Conservation (phyloP, 441 rosid genomes). For the Euphorbia schlechtendalii region DNA sequence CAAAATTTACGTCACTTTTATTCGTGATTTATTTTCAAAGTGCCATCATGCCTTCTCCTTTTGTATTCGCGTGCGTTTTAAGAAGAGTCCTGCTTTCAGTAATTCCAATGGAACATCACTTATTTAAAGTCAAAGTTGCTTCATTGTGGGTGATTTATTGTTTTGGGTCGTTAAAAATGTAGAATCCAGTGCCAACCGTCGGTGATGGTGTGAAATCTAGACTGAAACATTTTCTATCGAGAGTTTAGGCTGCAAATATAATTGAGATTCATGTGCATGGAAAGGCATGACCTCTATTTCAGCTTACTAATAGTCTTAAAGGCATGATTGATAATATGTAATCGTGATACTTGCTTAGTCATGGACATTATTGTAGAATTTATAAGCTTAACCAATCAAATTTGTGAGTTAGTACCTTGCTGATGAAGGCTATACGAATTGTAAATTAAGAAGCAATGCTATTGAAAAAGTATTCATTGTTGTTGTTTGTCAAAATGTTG, state of each 20-base stretch:
- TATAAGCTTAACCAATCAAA: neutral
- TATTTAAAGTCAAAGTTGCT: neutral
- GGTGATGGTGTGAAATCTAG: neutral
- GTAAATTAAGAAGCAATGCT: neutral
- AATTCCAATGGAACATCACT: neutral
- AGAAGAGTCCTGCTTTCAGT: neutral
- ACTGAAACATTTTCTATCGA: neutral
- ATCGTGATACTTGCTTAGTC: neutral
- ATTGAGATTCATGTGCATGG: neutral
- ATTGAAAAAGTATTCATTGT: neutral
- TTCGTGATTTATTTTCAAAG: neutral
- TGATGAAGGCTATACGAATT: neutral
- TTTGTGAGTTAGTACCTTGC: neutral
- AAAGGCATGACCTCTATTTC: neutral
- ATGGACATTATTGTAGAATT: conserved; percentile 8
- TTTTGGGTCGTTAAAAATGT: neutral
- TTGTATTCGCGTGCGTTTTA: neutral
- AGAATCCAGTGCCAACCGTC: no score
- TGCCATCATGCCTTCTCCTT: neutral
- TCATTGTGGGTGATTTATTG: neutral
- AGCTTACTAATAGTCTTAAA: neutral
- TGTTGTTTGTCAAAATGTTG: neutral
- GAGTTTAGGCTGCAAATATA: neutral
- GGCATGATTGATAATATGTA: neutral
- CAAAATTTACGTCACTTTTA: neutral